A percentile compares a stretch with the other conserved stretches of the same genome.
These are phyloP conservation scores for Raphanus raphanistrum DNA, from an alignment of 345 rosid species.

Conservation along the genomic window DNA sequence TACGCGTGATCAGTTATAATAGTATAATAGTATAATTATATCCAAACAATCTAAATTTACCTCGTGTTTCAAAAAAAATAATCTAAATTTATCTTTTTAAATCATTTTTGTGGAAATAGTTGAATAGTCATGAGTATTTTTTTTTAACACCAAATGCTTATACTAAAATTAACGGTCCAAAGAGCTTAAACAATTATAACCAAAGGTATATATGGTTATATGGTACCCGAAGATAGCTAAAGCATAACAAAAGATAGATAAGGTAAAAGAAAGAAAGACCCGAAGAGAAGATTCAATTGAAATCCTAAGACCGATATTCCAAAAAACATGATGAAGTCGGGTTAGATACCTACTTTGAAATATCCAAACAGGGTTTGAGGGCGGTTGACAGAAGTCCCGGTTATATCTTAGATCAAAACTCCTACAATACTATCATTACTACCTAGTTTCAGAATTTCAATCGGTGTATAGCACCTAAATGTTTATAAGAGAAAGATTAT, in stretches of 20 bases:
- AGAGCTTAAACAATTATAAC: too few relatives aligned
- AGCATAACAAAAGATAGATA: too few relatives aligned
- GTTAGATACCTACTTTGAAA: too few relatives aligned
- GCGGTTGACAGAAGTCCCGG: background rate
- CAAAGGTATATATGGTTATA: too few relatives aligned
- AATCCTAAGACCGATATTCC: too few relatives aligned
- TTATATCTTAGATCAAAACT: background rate
- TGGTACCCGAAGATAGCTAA: too few relatives aligned
- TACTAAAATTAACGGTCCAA: too few relatives aligned
- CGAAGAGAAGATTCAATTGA: too few relatives aligned
- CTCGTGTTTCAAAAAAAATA: background rate
- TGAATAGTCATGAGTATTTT: background rate
- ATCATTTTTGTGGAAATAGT: background rate
- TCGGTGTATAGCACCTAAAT: background rate
- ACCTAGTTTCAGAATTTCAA: background rate
- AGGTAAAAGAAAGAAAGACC: too few relatives aligned
- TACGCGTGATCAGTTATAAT: background rate
- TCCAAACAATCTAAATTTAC: background rate
- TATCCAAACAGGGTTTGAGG: too few relatives aligned
- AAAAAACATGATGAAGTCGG: too few relatives aligned
- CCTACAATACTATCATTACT: background rate
- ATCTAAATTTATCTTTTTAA: background rate
- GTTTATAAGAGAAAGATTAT: background rate
- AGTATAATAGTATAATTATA: conserved; percentile 2
- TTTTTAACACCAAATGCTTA: too few relatives aligned